Conservation (phyloP, 1,284 basidiomycete species). For the Malassezia sp. region DNA sequence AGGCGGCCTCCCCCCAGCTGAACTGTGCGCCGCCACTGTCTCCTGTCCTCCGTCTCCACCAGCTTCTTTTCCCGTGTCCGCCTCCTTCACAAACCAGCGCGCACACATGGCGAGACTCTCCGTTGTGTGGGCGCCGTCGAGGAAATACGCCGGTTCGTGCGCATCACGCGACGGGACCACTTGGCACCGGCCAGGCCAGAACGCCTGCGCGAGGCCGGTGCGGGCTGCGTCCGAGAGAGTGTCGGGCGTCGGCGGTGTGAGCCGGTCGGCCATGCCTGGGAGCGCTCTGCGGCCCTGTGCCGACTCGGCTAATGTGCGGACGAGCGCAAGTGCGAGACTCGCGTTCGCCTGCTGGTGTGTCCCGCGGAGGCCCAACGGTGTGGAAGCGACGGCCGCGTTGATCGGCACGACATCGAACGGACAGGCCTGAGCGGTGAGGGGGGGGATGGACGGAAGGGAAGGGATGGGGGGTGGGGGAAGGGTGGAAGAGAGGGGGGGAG, state of each 20-base stretch:
- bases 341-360: slow-evolving; percentile 82
- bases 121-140: slow-evolving; percentile 89
- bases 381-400: slow-evolving; percentile 54
- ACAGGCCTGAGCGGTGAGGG: too few species aligned
- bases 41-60: too few species aligned
- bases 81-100: slow-evolving; percentile 58
- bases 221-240: slow-evolving; percentile 26
- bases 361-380: slow-evolving; percentile 65
- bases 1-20: too few species aligned
- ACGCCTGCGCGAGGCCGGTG: slow-evolving; percentile 51
- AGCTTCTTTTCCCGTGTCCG: slow-evolving; percentile 10
- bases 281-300: slow-evolving; percentile 32
- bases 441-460: too few species aligned
- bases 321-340: slow-evolving; percentile 67
- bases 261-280: slow-evolving; percentile 9
- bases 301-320: slow-evolving; percentile 59
- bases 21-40: too few species aligned
- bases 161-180: slow-evolving; percentile 53
- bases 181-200: slow-evolving; percentile 97
- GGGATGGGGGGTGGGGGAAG: too few species aligned
- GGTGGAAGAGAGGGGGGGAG: too few species aligned
- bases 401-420: slow-evolving; percentile 9
- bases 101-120: slow-evolving; percentile 80
- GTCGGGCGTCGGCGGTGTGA: slow-evolving; percentile 18
- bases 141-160: slow-evolving; percentile 61